Evolutionary conservation across 2,329 filamentous ascomycete species (phyloP).

Genomic region (Lachnellula suecica): DNA sequence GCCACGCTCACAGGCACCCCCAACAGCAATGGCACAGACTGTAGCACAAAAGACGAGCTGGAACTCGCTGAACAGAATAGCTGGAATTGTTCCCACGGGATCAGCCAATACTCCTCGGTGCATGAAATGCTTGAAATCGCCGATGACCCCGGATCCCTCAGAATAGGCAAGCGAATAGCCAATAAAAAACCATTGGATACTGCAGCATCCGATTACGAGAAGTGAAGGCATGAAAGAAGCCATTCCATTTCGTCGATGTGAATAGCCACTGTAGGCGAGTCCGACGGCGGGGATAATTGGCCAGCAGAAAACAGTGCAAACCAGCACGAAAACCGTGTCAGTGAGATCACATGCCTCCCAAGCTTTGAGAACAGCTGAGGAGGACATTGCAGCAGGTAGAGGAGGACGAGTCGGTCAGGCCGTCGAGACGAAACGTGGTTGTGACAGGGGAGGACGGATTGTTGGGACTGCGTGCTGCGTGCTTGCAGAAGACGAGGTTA

Average conservation of each 20-base stretch:
- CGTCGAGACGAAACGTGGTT: too few species aligned
- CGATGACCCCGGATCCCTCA: slow-evolving; percentile 59
- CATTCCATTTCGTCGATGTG: slow-evolving; percentile 59
- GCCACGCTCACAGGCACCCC: slow-evolving; percentile 60
- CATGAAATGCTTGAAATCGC: slow-evolving; percentile 59
- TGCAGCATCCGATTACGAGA: slow-evolving; percentile 52
- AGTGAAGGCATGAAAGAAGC: slow-evolving; percentile 63
- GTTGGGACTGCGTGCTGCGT: too few species aligned
- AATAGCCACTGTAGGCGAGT: slow-evolving; percentile 62
- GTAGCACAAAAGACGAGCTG: slow-evolving; percentile 61
- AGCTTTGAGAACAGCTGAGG: slow-evolving; percentile 38
- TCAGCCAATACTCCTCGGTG: slow-evolving; percentile 57
- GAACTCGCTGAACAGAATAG: slow-evolving; percentile 65
- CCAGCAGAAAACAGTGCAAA: slow-evolving; percentile 61
- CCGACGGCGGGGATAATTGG: slow-evolving; percentile 67
- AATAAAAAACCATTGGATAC: slow-evolving; percentile 59
- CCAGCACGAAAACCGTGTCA: slow-evolving; percentile 53
- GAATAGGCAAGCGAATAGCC: slow-evolving; percentile 63
- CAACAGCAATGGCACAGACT: slow-evolving; percentile 49
- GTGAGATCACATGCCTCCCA: slow-evolving; percentile 50
- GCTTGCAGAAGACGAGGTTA: too few species aligned
- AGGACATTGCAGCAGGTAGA: slow-evolving; percentile 10
- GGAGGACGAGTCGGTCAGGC: too few species aligned
- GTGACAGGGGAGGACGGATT: neutral
- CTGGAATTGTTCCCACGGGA: slow-evolving; percentile 59